Conservation (phyloP, 805 yeast genomes). For the Spathaspora girioi region DNA sequence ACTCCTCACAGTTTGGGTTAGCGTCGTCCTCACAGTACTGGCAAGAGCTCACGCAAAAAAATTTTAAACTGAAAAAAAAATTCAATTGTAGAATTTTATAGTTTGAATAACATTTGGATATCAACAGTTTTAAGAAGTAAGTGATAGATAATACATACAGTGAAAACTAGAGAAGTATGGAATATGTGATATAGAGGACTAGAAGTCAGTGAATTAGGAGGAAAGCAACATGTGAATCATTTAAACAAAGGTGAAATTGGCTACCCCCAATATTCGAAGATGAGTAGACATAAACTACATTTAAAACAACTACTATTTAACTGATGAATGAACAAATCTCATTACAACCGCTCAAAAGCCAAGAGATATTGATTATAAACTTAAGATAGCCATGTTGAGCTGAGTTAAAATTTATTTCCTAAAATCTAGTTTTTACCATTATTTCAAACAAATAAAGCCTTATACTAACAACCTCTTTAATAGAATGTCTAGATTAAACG, state of each 20-base stretch:
- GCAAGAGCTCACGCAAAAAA: not conserved
- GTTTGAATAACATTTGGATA: slow-evolving; percentile 2
- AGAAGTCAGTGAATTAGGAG: not conserved
- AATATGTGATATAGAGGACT: not conserved
- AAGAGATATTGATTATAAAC: too few relatives aligned
- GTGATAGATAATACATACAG: not conserved
- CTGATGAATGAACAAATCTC: not conserved
- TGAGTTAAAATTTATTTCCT: not conserved
- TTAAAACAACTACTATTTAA: not conserved
- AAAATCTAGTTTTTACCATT: not conserved
- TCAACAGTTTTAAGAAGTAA: slow-evolving; percentile 5
- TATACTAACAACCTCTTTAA: slow-evolving; percentile 20
- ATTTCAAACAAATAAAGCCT: not conserved
- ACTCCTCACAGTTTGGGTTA: not conserved
- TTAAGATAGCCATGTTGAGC: not conserved
- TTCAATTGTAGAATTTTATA: not conserved
- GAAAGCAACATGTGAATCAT: not conserved
- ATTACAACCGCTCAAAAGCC: too few relatives aligned
- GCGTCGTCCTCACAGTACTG: not conserved
- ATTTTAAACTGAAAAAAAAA: slow-evolving; percentile 1
- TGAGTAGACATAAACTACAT: not conserved
- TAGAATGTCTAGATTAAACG: slow-evolving; percentile 89
- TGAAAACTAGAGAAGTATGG: not conserved
- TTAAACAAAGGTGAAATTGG: too few relatives aligned
- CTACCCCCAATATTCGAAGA: not conserved